Conservation (phyloP, 306 rosid genomes). For the Glycine tomentella region DNA sequence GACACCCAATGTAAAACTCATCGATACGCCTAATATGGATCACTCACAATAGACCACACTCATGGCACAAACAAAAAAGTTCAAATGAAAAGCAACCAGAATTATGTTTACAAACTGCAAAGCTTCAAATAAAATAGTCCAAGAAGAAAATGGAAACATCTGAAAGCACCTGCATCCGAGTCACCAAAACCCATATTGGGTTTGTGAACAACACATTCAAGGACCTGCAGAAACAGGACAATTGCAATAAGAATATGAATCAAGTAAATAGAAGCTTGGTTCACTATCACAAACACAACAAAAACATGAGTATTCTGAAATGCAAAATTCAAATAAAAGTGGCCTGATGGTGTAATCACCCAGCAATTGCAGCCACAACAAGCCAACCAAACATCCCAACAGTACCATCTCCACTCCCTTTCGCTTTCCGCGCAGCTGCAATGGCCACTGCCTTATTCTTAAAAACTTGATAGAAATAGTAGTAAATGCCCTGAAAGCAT, state of each 20-base stretch:
- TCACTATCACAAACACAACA: neutral
- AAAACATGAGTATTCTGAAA: neutral
- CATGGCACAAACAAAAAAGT: neutral
- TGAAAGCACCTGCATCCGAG: slow-evolving; percentile 86
- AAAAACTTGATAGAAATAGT: slow-evolving; percentile 83
- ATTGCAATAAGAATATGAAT: slow-evolving; percentile 7
- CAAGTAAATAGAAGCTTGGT: neutral
- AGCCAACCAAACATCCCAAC: slow-evolving; percentile 92
- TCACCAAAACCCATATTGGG: slow-evolving; percentile 92
- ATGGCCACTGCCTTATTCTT: slow-evolving; percentile 84
- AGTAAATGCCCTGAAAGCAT: slow-evolving; percentile 76
- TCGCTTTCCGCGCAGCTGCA: slow-evolving; percentile 68
- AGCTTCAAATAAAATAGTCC: slow-evolving; percentile 4
- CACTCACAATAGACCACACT: too few relatives aligned
- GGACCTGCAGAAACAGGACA: slow-evolving; percentile 64
- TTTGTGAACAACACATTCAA: slow-evolving; percentile 76
- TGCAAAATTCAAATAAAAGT: slow-evolving; percentile 23
- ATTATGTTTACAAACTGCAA: slow-evolving; percentile 18
- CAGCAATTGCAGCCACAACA: slow-evolving; percentile 83
- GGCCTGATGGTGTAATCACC: slow-evolving; percentile 51
- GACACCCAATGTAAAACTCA: too few relatives aligned
- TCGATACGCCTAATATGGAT: too few relatives aligned
- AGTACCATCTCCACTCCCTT: slow-evolving; percentile 82
- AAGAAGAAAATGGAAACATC: slow-evolving; percentile 1
- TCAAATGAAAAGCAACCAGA: slow-evolving; percentile 28